A percentile compares a stretch with the other conserved stretches of the same genome.
These are phyloP conservation scores for Curvularia eragrostidis DNA, from an alignment of 2,329 filamentous ascomycete genomes.

Conservation along the genomic window DNA sequence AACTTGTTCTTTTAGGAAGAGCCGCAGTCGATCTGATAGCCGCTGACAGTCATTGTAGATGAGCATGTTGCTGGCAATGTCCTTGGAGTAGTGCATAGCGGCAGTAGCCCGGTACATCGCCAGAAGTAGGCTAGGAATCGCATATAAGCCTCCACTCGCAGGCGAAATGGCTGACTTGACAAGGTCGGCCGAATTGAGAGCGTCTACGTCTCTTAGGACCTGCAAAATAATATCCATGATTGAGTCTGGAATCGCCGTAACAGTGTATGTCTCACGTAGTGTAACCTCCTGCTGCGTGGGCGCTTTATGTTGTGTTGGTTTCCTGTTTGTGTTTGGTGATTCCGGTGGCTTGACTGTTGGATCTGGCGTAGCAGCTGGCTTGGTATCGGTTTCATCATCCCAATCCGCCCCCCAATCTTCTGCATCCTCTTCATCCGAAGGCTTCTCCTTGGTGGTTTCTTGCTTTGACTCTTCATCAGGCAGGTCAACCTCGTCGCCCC, in stretches of 20 bases:
- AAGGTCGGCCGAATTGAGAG: conserved; percentile 60
- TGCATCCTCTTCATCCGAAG: conserved; percentile 48
- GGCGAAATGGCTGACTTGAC: conserved; percentile 65
- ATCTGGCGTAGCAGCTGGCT: conserved; percentile 20
- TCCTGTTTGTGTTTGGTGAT: conserved; percentile 44
- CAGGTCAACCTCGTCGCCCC: conserved; percentile 53
- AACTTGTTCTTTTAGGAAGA: conserved; percentile 56
- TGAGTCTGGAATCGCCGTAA: conserved; percentile 84
- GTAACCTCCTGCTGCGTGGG: conserved; percentile 68
- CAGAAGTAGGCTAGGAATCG: conserved; percentile 72
- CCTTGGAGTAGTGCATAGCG: conserved; percentile 72
- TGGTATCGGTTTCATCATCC: conserved; percentile 68
- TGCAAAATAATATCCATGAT: conserved; percentile 72
- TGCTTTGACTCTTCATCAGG: conserved; percentile 25
- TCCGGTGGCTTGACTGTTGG: conserved; percentile 26
- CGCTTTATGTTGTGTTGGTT: conserved; percentile 34
- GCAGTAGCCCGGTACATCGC: conserved; percentile 83
- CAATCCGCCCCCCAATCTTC: conserved; percentile 79
- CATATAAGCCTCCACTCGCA: conserved; percentile 73
- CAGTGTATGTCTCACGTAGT: conserved; percentile 83
- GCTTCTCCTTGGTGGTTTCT: conserved; percentile 46
- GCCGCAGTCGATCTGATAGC: conserved; percentile 61
- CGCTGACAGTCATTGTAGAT: conserved; percentile 70
- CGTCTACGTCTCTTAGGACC: conserved; percentile 55
- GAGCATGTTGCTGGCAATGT: conserved; percentile 66